These are phyloP conservation scores for Podospora conica DNA, from an alignment of 495 filamentous ascomycete genomes.

Conservation along the genomic window DNA sequence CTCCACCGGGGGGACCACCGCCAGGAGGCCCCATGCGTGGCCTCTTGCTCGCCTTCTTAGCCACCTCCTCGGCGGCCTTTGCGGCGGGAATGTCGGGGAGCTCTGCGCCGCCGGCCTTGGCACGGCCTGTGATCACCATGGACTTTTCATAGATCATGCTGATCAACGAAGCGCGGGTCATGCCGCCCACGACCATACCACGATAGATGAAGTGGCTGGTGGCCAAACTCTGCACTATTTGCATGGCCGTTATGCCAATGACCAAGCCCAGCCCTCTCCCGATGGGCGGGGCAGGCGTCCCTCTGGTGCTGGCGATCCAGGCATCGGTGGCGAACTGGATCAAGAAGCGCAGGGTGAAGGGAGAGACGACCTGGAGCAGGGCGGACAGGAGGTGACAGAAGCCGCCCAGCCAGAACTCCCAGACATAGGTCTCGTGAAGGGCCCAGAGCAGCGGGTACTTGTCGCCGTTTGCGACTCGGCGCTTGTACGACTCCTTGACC, in stretches of 20 bases:
- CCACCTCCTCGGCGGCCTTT: constrained; percentile 27
- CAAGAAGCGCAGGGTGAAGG: constrained; percentile 66
- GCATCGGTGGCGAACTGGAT: constrained; percentile 77
- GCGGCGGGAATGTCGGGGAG: constrained; percentile 29
- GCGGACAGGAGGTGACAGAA: constrained; percentile 66
- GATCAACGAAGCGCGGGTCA: constrained; percentile 67
- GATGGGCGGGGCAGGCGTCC: constrained; percentile 51
- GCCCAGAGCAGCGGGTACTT: constrained; percentile 73
- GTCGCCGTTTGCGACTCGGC: constrained; percentile 56
- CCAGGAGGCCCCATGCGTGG: constrained; percentile 20
- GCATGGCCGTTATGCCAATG: constrained; percentile 70
- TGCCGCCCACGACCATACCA: constrained; percentile 74
- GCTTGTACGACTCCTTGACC: constrained; percentile 60
- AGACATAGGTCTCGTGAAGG: constrained; percentile 78
- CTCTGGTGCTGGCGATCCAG: constrained; percentile 51
- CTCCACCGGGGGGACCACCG: constrained; percentile 3
- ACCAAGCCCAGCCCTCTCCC: constrained; percentile 66
- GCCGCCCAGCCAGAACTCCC: constrained; percentile 80
- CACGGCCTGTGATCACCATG: constrained; percentile 72
- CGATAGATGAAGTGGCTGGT: constrained; percentile 79
- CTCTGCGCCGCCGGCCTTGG: constrained; percentile 58
- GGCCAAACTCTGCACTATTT: constrained; percentile 62
- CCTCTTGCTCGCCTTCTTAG: constrained; percentile 35
- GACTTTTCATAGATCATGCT: constrained; percentile 74
- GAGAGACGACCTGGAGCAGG: constrained; percentile 65